Base-by-base conservation (phyloP, 192 early-diverging fungal species). In the Coemansia sp. region DNA sequence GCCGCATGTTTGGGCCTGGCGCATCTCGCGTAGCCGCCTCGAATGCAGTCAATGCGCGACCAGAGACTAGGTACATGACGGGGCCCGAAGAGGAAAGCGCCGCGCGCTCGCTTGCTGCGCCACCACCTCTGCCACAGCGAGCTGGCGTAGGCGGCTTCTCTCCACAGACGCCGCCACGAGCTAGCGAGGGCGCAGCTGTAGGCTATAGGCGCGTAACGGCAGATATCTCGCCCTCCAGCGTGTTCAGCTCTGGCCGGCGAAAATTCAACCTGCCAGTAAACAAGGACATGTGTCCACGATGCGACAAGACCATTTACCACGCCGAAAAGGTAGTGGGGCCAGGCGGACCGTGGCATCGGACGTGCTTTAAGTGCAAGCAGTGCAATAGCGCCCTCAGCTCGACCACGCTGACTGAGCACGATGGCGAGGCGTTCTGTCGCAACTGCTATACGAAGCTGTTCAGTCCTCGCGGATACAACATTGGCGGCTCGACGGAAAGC, bases 261-360 rank as follows among this genome's bases (percentile, higher is more conserved):
- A 66, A 60, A 17, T 49, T 83, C 65, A 78, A 65, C 46, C 32
- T 83, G 29, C 76, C 71, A 12, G 42, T 65, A 14, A 64, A 25
- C 64, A 70, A 70, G 51, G 81, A 83, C 60, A 77, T 70, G 15
- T 85, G 84, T 46, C 84, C 78, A 11, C 70, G 79, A 11, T 85
- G 84, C 63, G n/a, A 46, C 27, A 77, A 76, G 53, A 58, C 72
- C 31, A 79, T 85, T 14, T 85, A 76, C 73, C 76, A 80, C 35
- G 84, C 84, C 11, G 84, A 85, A 39, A 78, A 85, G 68, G 83
- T 77, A 1, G 68, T 85, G 37, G 84, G 84, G 2, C 84, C 84
- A 0, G 70, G 73, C 20, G 84, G 84, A 3, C 65, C 78, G 10
- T 85, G 84, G 84, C 84, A 85, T 35, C 75, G 76, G 24, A 54